Conservation (phyloP, 2,329 filamentous ascomycete genomes). For the Pestalotiopsis fici region DNA sequence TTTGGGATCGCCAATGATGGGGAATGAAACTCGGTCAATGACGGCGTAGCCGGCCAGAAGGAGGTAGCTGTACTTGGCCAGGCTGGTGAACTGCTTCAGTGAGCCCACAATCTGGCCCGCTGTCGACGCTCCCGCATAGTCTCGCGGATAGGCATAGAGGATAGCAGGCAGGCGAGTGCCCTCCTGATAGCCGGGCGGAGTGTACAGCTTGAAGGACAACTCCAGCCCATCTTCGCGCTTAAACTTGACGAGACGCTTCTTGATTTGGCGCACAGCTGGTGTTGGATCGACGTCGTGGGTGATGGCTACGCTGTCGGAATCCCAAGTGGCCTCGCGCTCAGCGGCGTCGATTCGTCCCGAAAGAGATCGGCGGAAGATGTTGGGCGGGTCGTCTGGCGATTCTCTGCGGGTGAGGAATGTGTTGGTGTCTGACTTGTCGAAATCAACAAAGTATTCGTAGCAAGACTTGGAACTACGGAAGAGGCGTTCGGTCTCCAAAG, state of each 20-base stretch:
- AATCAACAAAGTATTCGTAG: neutral
- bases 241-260: constrained; percentile 1
- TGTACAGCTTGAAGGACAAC: neutral
- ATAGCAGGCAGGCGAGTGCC: neutral
- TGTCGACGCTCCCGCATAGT: neutral
- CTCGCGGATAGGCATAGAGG: neutral
- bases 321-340: neutral
- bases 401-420: neutral
- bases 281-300: neutral
- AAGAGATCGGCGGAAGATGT: neutral
- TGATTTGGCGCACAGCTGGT: neutral
- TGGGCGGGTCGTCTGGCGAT: neutral
- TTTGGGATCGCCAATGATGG: neutral
- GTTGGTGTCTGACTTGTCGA: neutral
- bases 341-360: neutral
- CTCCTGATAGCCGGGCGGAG: neutral
- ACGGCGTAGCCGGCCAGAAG: constrained; percentile 1
- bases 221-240: constrained; percentile 2
- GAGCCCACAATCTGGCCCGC: neutral
- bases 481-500: neutral
- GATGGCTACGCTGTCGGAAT: neutral
- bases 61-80: neutral
- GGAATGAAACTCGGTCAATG: neutral
- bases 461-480: neutral
- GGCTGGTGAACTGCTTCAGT: neutral